A percentile compares a stretch with the other conserved stretches of the same genome.
Conservation (phyloP, 331 rosid species). For the Rhamnella rubrinervis region DNA sequence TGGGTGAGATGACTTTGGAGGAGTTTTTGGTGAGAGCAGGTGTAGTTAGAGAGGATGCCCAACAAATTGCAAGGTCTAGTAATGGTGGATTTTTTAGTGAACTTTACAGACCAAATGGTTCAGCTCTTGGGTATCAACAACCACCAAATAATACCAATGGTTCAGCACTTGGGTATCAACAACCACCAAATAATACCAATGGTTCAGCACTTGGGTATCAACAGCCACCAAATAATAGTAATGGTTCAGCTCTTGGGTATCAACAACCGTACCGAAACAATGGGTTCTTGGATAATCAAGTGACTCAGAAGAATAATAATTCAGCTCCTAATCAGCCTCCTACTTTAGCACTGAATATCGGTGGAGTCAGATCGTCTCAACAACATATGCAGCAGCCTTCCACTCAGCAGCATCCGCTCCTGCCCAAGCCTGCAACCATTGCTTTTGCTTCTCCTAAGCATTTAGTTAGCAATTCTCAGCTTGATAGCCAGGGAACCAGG, state of each 20-base stretch:
- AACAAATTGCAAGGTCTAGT: slow-evolving; percentile 43
- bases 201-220: slow-evolving; percentile 54
- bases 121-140: slow-evolving; percentile 60
- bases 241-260: slow-evolving; percentile 40
- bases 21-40: slow-evolving; percentile 90
- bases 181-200: background rate
- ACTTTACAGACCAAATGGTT: slow-evolving; percentile 36
- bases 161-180: slow-evolving; percentile 52
- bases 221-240: background rate
- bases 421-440: slow-evolving; percentile 64
- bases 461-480: slow-evolving; percentile 52
- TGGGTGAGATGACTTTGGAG: slow-evolving; percentile 94
- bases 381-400: slow-evolving; percentile 41
- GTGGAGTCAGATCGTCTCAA: slow-evolving; percentile 44
- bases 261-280: slow-evolving; percentile 33
- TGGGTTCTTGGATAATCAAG: slow-evolving; percentile 44
- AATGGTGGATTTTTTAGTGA: slow-evolving; percentile 55
- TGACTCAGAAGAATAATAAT: slow-evolving; percentile 34
- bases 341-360: slow-evolving; percentile 36
- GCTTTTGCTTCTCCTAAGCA: slow-evolving; percentile 64
- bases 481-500: slow-evolving; percentile 42
- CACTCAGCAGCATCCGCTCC: slow-evolving; percentile 55
- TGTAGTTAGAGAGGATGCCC: slow-evolving; percentile 77
- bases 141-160: slow-evolving; percentile 20
- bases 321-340: slow-evolving; percentile 46